phyloP scores from a whole-genome alignment of 805 yeast species.

The Saturnispora besseyi region DNA sequence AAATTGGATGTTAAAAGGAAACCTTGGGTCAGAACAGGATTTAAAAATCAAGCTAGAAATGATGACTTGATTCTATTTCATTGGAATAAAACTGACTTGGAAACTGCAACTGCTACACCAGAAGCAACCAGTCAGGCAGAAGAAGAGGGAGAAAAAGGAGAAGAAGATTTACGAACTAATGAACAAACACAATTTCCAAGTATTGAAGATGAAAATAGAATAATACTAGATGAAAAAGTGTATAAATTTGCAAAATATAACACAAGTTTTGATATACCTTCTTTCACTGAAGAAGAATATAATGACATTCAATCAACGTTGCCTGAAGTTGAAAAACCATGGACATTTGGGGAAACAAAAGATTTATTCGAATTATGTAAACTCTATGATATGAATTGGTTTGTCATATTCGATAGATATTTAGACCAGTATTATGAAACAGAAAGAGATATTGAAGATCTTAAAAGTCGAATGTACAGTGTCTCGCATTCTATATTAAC shows the following conservation, averaged over 20 bases:
- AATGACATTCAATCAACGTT: slow-evolving; percentile 18
- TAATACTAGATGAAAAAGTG: slow-evolving; percentile 25
- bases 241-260: slow-evolving; percentile 72
- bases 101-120: neutral
- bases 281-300: slow-evolving; percentile 54
- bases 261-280: slow-evolving; percentile 60
- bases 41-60: slow-evolving; percentile 44
- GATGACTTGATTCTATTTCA: slow-evolving; percentile 54
- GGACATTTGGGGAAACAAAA: slow-evolving; percentile 73
- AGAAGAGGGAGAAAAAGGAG: neutral
- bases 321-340: slow-evolving; percentile 20
- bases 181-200: neutral
- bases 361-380: slow-evolving; percentile 66
- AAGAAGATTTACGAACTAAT: neutral
- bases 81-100: slow-evolving; percentile 70
- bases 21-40: slow-evolving; percentile 72
- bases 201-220: slow-evolving; percentile 14
- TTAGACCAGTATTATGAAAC: slow-evolving; percentile 33
- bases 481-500: slow-evolving; percentile 50
- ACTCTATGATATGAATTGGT: slow-evolving; percentile 59
- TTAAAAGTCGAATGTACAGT: slow-evolving; percentile 72
- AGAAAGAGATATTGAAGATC: slow-evolving; percentile 58
- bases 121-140: neutral
- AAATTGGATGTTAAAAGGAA: slow-evolving; percentile 36
- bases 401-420: slow-evolving; percentile 55